phyloP scores from a whole-genome alignment of 495 filamentous ascomycete genomes.

The Annulohypoxylon maeteangense region DNA sequence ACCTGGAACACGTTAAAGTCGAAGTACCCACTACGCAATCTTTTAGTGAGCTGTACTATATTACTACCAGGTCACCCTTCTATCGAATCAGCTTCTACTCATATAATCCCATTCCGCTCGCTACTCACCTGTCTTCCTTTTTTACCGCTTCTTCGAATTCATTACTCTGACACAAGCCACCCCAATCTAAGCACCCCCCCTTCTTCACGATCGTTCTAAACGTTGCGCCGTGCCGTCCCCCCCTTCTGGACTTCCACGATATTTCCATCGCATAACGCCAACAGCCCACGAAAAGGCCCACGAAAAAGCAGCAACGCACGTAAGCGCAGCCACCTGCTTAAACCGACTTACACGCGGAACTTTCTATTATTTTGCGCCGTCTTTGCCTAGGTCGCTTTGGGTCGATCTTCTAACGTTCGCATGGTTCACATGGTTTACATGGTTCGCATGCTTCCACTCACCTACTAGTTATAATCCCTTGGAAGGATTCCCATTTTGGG shows the following conservation, averaged over 20 bases:
- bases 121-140: constrained; percentile 28
- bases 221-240: constrained; percentile 40
- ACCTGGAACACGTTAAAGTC: constrained; percentile 45
- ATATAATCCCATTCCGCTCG: constrained; percentile 44
- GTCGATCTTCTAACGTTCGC: constrained; percentile 23
- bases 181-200: constrained; percentile 29
- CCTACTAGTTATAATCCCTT: constrained; percentile 13
- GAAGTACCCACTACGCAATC: constrained; percentile 46
- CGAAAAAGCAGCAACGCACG: constrained; percentile 26
- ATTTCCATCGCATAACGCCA: constrained; percentile 39
- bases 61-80: constrained; percentile 40
- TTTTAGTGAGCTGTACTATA: constrained; percentile 48
- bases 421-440: constrained; percentile 13
- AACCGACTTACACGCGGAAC: constrained; percentile 29
- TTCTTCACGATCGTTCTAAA: constrained; percentile 45
- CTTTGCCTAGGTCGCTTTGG: constrained; percentile 17
- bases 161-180: constrained; percentile 42
- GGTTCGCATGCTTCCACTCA: constrained; percentile 31
- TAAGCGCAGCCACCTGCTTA: constrained; percentile 23
- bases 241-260: constrained; percentile 33
- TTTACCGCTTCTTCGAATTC: constrained; percentile 42
- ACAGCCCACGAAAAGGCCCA: constrained; percentile 34
- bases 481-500: constrained; percentile 18
- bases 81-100: constrained; percentile 44
- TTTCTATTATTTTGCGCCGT: constrained; percentile 20